A percentile compares a stretch with the other conserved stretches of the same genome.
Evolutionary conservation across 1,284 basidiomycete species (phyloP).

Genomic region (Trametes polyzona): DNA sequence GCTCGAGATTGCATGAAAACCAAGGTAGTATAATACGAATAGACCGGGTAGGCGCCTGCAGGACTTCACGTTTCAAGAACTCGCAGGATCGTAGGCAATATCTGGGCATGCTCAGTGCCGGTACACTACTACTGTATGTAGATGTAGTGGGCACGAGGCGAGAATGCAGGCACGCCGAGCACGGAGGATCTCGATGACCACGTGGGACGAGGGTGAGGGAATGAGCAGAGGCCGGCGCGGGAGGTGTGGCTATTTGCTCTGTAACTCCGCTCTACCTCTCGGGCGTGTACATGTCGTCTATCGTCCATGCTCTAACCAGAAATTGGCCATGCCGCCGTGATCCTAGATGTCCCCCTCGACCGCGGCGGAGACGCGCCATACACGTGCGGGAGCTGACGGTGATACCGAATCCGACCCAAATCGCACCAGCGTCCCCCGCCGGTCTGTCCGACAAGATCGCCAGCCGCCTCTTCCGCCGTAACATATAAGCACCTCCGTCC

Average conservation of each 20-base stretch:
- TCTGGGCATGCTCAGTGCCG: no score
- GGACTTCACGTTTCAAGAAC: no score
- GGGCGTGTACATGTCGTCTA: background rate
- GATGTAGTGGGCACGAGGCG: background rate
- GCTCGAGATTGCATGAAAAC: no score
- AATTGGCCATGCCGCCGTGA: conserved; percentile 6
- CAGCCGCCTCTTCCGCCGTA: conserved; percentile 2
- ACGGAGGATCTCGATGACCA: no score
- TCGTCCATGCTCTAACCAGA: conserved; percentile 13
- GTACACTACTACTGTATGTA: no score
- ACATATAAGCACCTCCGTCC: conserved; percentile 14
- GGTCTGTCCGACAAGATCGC: conserved; percentile 15
- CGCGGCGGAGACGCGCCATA: conserved; percentile 8
- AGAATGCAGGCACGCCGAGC: no score
- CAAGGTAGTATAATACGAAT: no score
- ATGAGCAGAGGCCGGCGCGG: background rate
- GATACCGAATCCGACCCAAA: no score
- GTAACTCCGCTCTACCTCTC: conserved; percentile 18
- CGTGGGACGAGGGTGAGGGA: background rate
- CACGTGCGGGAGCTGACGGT: conserved; percentile 20
- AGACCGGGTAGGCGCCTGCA: no score
- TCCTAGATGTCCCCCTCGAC: no score
- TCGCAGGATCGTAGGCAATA: no score
- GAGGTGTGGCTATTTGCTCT: conserved; percentile 3
- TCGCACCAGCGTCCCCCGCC: background rate